Evolutionary conservation across 2,329 filamentous ascomycete genomes (phyloP), one percentile per base, ranked within the genome.

Genomic region (Nothomitra cinnamomea): DNA sequence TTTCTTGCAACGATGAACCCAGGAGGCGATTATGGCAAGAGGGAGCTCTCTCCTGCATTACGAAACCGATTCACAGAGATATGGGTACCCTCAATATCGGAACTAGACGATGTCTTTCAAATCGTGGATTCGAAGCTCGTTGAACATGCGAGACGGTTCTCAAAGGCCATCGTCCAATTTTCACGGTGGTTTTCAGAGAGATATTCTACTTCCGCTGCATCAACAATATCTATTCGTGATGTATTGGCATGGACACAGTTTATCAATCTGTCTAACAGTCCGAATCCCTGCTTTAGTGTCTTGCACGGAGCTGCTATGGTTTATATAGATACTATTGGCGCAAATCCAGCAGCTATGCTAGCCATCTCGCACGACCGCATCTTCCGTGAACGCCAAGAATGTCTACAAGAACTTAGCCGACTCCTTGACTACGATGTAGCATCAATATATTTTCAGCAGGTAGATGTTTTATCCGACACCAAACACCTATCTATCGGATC

Each of bases 1-100:
- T 95, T 98, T 67, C 79, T 98, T 56, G 90, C 92, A 2, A 98
- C 92, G 0, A 99, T 99, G 92, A 99, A 99, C 60, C 92, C 92
- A 7, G 94, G 94, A 51, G 92, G 94, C 47, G 92, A 99, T 64
- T 98, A 96, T 65, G 92, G 92, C 58, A 99, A 99, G 70, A 87
- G 90, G 60, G 92, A 99, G 66, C 76, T 99, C 12, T 98, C 92
- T 1, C 92, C 92, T 2, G 94, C 92, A 13, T 71, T 99, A 56
- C 79, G 92, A 47, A 98, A 99, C 65, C 85, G 92, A 56, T 95
- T 99, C 65, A 99, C 92, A 0, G 92, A 99, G 67, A 95, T 99
- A 7, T 98, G 92, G 92, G 92, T 96, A 0, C 88, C 92, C 1
- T 78, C 89, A 1, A 71, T 96, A 55, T 88, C 87, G 1, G 85